These are phyloP conservation scores for Penicillium sp. DNA, from an alignment of 2,329 filamentous ascomycete genomes.

Conservation along the genomic window DNA sequence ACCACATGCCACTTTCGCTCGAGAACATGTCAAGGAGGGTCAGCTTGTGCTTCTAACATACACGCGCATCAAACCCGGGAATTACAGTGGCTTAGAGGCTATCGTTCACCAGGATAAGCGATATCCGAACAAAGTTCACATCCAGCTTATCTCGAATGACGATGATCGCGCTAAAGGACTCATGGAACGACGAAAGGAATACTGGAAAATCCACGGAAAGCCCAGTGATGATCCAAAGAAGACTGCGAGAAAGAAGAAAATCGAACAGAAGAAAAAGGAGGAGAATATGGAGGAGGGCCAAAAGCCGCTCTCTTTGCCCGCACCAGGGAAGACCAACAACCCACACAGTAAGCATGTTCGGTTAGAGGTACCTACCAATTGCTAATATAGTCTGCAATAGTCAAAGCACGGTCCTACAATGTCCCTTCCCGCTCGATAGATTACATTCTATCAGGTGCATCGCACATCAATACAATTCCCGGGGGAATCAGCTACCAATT, in stretches of 20 bases:
- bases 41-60: slow-evolving; percentile 73
- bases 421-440: slow-evolving; percentile 48
- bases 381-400: slow-evolving; percentile 38
- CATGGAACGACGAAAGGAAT: slow-evolving; percentile 68
- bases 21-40: slow-evolving; percentile 61
- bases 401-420: slow-evolving; percentile 55
- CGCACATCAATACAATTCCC: slow-evolving; percentile 55
- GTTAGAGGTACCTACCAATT: background rate
- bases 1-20: slow-evolving; percentile 67
- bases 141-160: slow-evolving; percentile 59
- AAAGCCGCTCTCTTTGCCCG: slow-evolving; percentile 27
- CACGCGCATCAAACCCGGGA: slow-evolving; percentile 69
- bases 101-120: slow-evolving; percentile 67
- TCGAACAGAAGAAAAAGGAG: slow-evolving; percentile 36
- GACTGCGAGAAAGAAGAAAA: slow-evolving; percentile 37
- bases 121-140: slow-evolving; percentile 60
- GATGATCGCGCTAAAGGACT: slow-evolving; percentile 61
- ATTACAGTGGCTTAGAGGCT: slow-evolving; percentile 70
- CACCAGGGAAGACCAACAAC: slow-evolving; percentile 46
- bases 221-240: slow-evolving; percentile 48
- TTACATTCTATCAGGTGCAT: slow-evolving; percentile 57
- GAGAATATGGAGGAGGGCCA: slow-evolving; percentile 41
- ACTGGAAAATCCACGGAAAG: slow-evolving; percentile 59
- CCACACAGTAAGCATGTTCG: slow-evolving; percentile 46
- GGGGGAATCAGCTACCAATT: slow-evolving; percentile 56